Conservation (phyloP, 495 filamentous ascomycete genomes). For the Neurospora sublineolata region DNA sequence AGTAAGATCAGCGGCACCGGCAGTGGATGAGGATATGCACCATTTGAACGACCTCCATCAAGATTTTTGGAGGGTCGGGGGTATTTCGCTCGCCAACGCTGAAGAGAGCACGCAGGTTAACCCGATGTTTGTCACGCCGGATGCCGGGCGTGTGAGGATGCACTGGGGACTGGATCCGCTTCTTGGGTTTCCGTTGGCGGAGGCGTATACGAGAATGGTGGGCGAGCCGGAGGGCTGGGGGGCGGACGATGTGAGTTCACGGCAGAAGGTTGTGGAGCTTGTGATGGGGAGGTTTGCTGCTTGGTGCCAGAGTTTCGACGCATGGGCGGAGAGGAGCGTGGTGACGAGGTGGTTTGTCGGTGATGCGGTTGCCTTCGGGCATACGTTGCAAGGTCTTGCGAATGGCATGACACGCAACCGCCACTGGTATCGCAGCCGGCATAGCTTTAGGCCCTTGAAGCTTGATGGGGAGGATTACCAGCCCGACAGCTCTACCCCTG, state of each 20-base stretch:
- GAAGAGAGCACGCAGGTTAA: conserved; percentile 4
- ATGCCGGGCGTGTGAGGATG: neutral
- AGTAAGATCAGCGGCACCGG: neutral
- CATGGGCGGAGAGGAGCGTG: neutral
- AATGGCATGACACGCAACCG: neutral
- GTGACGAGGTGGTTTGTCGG: conserved; percentile 12
- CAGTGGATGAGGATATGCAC: neutral
- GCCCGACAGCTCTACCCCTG: neutral
- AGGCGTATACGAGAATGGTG: conserved; percentile 6
- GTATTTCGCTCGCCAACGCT: neutral
- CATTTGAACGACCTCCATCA: neutral
- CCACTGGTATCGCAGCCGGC: neutral
- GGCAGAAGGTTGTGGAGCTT: neutral
- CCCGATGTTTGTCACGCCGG: conserved; percentile 8
- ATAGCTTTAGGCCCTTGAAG: conserved; percentile 1
- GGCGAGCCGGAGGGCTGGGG: neutral
- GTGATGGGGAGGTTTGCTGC: conserved; percentile 8
- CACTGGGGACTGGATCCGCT: conserved; percentile 18
- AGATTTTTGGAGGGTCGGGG: neutral
- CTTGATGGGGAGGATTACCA: conserved; percentile 9
- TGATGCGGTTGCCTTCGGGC: conserved; percentile 13
- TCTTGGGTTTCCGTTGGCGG: conserved; percentile 21
- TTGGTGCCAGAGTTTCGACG: conserved; percentile 14
- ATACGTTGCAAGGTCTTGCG: conserved; percentile 9
- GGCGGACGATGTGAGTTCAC: neutral